A percentile compares a stretch with the other conserved stretches of the same genome.
Evolutionary conservation across 352 stramenopile species (phyloP).

Genomic region (Phytophthora cactorum): DNA sequence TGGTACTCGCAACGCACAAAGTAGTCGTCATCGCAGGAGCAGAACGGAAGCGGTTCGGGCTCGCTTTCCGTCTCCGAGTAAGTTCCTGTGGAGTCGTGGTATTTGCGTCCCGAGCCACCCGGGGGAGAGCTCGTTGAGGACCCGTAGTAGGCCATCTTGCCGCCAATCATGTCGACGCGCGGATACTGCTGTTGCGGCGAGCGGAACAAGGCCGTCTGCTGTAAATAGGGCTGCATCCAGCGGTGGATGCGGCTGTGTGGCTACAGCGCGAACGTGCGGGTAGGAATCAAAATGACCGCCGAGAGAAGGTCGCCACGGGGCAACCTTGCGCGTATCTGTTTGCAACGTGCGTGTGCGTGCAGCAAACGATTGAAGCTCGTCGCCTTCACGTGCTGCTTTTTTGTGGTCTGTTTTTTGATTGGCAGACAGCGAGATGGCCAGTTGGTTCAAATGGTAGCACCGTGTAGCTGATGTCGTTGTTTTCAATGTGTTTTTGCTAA

Average conservation of each 20-base stretch:
- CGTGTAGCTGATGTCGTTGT: conserved; percentile 1
- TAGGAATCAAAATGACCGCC: conserved; percentile 28
- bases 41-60: conserved; percentile 52
- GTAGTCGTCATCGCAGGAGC: conserved; percentile 56
- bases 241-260: conserved; percentile 2
- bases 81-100: conserved; percentile 42
- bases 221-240: conserved; percentile 23
- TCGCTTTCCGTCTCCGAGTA: conserved; percentile 64
- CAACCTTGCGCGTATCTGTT: conserved; percentile 20
- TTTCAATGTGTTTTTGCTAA: neutral
- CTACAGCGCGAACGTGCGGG: conserved; percentile 15
- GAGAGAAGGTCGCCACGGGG: conserved; percentile 6
- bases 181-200: conserved; percentile 7
- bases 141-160: conserved; percentile 29
- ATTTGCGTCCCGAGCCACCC: conserved; percentile 22
- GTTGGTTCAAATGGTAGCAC: conserved; percentile 14
- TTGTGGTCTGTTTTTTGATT: conserved; percentile 27
- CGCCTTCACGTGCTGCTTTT: conserved; percentile 21
- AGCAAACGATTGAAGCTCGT: conserved; percentile 25
- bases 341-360: conserved; percentile 16
- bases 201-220: neutral
- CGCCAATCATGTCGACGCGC: conserved; percentile 26
- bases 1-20: conserved; percentile 57
- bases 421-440: conserved; percentile 6
- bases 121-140: conserved; percentile 20